These are phyloP conservation scores for Asparagopsis taxiformis DNA, from an alignment of 31 red algal genomes.

Conservation along the genomic window DNA sequence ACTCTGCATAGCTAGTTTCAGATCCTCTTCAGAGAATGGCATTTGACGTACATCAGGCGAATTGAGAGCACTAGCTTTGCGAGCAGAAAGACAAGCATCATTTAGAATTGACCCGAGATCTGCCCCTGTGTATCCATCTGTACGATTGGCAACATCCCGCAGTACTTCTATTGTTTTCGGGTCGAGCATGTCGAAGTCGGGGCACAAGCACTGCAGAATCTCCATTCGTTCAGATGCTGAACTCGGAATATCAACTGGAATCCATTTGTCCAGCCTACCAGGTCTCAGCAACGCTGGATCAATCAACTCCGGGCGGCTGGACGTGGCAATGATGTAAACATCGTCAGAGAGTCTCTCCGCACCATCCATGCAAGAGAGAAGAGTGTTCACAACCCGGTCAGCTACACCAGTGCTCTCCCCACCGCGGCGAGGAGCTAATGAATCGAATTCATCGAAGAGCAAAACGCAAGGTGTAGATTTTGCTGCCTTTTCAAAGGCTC, in stretches of 20 bases:
- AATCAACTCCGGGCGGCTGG: slow-evolving; percentile 83
- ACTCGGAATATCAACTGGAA: slow-evolving; percentile 66
- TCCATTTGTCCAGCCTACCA: slow-evolving; percentile 83
- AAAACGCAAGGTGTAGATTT: slow-evolving; percentile 71
- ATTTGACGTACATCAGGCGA: neutral
- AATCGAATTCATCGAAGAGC: slow-evolving; percentile 94
- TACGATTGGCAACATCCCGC: slow-evolving; percentile 44
- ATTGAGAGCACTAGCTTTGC: neutral
- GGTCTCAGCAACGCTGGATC: slow-evolving; percentile 89
- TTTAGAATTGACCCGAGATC: slow-evolving; percentile 66
- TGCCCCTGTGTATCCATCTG: slow-evolving; percentile 71
- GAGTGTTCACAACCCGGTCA: slow-evolving; percentile 89
- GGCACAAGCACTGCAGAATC: slow-evolving; percentile 43
- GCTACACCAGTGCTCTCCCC: slow-evolving; percentile 81
- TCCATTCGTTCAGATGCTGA: slow-evolving; percentile 56
- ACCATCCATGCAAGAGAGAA: slow-evolving; percentile 92
- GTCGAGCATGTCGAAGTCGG: slow-evolving; percentile 6
- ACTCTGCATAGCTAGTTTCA: neutral
- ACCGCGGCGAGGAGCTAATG: slow-evolving; percentile 81
- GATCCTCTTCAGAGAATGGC: neutral
- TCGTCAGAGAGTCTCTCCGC: slow-evolving; percentile 74
- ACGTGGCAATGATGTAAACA: slow-evolving; percentile 85
- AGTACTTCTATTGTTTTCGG: slow-evolving; percentile 11
- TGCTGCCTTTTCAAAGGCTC: slow-evolving; percentile 68
- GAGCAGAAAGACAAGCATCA: slow-evolving; percentile 40